Evolutionary conservation across 441 rosid species (phyloP).

Genomic region (Erysimum cheiri): DNA sequence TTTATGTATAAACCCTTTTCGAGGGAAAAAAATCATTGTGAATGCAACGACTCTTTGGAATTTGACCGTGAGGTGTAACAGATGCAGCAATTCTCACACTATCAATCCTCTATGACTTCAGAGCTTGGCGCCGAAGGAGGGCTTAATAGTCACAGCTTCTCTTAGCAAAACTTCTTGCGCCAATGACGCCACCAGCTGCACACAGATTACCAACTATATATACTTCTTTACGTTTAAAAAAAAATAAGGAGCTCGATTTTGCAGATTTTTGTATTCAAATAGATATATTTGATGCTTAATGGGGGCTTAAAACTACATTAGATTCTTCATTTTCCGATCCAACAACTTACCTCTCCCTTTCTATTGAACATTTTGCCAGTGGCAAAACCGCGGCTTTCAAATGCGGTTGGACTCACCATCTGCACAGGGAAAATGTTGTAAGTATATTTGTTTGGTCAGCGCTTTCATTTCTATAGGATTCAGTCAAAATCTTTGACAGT

Average conservation of each 20-base stretch:
- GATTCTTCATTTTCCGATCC: not conserved
- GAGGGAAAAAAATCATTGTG: not conserved
- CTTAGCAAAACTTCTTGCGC: constrained; percentile 83
- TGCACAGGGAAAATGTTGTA: constrained; percentile 30
- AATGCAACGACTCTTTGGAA: not conserved
- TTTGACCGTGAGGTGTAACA: not conserved
- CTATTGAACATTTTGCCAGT: constrained; percentile 75
- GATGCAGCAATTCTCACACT: not conserved
- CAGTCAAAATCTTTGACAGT: constrained; percentile 2
- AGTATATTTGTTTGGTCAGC: not conserved
- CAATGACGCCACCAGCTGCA: constrained; percentile 74
- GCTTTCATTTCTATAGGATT: not conserved
- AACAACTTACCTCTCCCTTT: constrained; percentile 74
- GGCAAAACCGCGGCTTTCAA: constrained; percentile 68
- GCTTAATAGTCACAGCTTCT: constrained; percentile 46
- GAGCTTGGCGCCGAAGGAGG: constrained; percentile 63
- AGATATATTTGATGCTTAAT: not conserved
- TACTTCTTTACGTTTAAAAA: not conserved
- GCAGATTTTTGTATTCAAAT: constrained; percentile 2
- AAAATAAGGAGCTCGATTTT: not conserved
- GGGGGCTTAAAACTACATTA: not conserved
- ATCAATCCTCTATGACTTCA: constrained; percentile 39
- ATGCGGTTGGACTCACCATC: constrained; percentile 67
- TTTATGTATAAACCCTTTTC: not conserved
- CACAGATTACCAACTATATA: not conserved